These are phyloP conservation scores for Hypoxylon sp. DNA, from an alignment of 2,329 filamentous ascomycete genomes.

Conservation along the genomic window DNA sequence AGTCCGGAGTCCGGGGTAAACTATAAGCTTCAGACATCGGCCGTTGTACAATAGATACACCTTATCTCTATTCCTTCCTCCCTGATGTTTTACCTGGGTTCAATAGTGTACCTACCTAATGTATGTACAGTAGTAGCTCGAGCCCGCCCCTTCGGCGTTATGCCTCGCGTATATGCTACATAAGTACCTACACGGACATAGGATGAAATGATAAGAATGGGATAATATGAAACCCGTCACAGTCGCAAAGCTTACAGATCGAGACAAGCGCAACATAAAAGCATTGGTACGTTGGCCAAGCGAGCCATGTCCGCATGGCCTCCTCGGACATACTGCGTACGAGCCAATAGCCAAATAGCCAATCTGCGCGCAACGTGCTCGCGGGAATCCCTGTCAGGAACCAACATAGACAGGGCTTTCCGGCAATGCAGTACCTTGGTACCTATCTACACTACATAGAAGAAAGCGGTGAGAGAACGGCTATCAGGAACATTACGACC, in stretches of 20 bases:
- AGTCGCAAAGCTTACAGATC: conserved; percentile 1
- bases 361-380: conserved; percentile 23
- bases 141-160: neutral
- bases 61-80: conserved; percentile 1
- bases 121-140: neutral
- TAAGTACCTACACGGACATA: neutral
- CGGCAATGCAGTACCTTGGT: too few relatives aligned
- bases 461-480: conserved; percentile 29
- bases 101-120: neutral
- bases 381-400: conserved; percentile 22
- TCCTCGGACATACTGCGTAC: neutral
- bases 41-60: neutral
- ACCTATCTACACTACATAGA: too few relatives aligned
- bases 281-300: neutral
- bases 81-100: conserved; percentile 7
- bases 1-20: conserved; percentile 43
- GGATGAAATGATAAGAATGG: neutral
- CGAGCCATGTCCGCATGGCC: neutral
- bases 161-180: neutral
- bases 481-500: neutral
- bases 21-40: conserved; percentile 6
- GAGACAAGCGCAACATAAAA: conserved; percentile 1
- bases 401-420: conserved; percentile 6
- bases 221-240: conserved; percentile 5
- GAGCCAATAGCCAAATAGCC: conserved; percentile 11